phyloP scores from a whole-genome alignment of 768 basidiomycete species.

The Trametes meyenii region DNA sequence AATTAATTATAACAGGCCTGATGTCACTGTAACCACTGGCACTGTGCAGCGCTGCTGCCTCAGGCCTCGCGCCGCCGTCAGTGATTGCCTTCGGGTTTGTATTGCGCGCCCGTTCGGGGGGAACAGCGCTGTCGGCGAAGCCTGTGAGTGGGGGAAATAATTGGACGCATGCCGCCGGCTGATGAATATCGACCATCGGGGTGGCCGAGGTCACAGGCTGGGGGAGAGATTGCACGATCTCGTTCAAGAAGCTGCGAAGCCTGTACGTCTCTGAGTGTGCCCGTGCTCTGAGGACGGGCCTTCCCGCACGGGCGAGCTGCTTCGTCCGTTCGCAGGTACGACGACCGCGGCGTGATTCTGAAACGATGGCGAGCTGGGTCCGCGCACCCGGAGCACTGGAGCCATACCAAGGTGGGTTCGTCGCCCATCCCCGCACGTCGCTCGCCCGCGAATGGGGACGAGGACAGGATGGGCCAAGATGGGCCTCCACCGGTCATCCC shows the following conservation, averaged over 20 bases:
- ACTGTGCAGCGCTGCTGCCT: too few relatives aligned
- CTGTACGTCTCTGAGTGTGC: not conserved
- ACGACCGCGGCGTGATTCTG: conserved; percentile 24
- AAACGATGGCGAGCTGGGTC: conserved; percentile 13
- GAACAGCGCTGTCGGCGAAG: not conserved
- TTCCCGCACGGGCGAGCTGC: not conserved
- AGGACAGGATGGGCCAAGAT: too few relatives aligned
- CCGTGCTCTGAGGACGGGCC: not conserved
- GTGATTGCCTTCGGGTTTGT: conserved; percentile 2
- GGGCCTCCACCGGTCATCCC: conserved; percentile 10
- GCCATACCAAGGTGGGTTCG: conserved; percentile 8
- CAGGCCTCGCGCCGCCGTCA: not conserved
- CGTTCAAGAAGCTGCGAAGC: conserved; percentile 17
- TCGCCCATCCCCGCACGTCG: conserved; percentile 15
- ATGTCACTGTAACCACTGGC: too few relatives aligned
- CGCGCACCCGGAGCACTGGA: conserved; percentile 7
- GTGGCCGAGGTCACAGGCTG: conserved; percentile 17
- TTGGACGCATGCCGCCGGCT: conserved; percentile 10
- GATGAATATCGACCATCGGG: conserved; percentile 12
- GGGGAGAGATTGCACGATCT: conserved; percentile 8
- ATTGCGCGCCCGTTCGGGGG: not conserved
- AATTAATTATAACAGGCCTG: too few relatives aligned
- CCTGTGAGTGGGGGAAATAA: not conserved
- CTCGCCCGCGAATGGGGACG: not conserved
- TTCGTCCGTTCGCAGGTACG: conserved; percentile 19